Evolutionary conservation across 805 yeast species (phyloP), one percentile per base, ranked within the genome.

Genomic region (Pichia scutulata): DNA sequence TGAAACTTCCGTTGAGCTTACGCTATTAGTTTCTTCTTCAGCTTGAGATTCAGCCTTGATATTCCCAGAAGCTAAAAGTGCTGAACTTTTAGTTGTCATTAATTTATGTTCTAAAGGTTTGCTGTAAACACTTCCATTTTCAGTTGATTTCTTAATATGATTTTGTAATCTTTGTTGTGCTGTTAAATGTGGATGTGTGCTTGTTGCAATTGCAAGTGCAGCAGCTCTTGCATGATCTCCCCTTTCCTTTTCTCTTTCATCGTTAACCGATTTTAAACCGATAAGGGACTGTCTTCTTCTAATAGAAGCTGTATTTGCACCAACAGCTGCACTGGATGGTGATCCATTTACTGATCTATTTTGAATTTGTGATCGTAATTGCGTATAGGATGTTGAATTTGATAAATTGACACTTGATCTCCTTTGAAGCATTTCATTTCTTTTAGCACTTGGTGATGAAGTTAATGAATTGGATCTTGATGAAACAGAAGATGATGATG

Each of bases 121-220:
- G 3, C 65, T 57, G 28, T 57, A 57, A 30, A 68, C 52, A 28
- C 60, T 60, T 6, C 72, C 72, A 47, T 51, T 62, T 42, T 60
- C 61, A 4, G 64, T 50, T 7, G 70, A 63, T 52, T 56, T 60
- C 42, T 60, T 22, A 21, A 69, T 68, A 46, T 67, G 70, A 49
- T 61, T 65, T 43, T 69, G 71, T 22, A 69, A 51, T 46, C 72
- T 57, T 48, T 67, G 70, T 39, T 66, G 66, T 0, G 72, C 72
- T 9, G 66, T 60, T 14, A 63, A 37, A 2, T 61, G 60, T 26
- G 50, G 57, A 16, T 41, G 16, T 9, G 51, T 25, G 25, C 54
- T 57, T 39, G 48, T 60, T 4, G 57, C 44, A 6, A 22, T 10
- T 6, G 66, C 62, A 16, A 58, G 55, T 10, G 63, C 55, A 16